A percentile compares a stretch with the other conserved stretches of the same genome.
Conservation (phyloP, 352 stramenopile species). For the Globisporangium emineosum region DNA sequence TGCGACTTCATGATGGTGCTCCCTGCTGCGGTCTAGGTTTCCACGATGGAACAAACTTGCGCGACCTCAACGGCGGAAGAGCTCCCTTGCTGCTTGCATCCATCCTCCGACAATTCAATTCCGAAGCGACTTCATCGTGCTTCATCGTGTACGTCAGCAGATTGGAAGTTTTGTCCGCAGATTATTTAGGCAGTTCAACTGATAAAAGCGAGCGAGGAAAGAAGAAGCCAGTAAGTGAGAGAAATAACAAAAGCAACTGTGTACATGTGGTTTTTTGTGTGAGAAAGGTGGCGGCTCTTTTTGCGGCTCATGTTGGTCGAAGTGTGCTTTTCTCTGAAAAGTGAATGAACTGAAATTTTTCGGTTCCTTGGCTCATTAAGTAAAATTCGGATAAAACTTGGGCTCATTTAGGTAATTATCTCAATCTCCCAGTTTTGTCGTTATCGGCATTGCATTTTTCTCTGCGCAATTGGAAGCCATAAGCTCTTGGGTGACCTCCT, state of each 20-base stretch:
- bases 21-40: constrained; percentile 41
- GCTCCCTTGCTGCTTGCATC: background rate
- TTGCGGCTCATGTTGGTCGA: too few species aligned
- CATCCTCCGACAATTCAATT: background rate
- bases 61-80: background rate
- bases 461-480: constrained; percentile 2
- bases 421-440: too few species aligned
- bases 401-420: too few species aligned
- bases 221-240: background rate
- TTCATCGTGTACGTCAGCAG: too few species aligned
- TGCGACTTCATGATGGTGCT: constrained; percentile 78
- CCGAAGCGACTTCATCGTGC: background rate
- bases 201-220: background rate
- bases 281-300: too few species aligned
- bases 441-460: too few species aligned
- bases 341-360: too few species aligned
- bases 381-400: too few species aligned
- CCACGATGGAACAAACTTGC: background rate
- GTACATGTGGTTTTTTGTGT: background rate
- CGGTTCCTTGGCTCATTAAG: too few species aligned
- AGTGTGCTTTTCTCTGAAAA: too few species aligned
- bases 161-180: background rate
- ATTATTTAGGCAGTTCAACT: constrained; percentile 10
- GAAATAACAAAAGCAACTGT: background rate
- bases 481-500: background rate